phyloP scores from a whole-genome alignment of 192 early-diverging fungal genomes.

The Linnemannia schmuckeri region DNA sequence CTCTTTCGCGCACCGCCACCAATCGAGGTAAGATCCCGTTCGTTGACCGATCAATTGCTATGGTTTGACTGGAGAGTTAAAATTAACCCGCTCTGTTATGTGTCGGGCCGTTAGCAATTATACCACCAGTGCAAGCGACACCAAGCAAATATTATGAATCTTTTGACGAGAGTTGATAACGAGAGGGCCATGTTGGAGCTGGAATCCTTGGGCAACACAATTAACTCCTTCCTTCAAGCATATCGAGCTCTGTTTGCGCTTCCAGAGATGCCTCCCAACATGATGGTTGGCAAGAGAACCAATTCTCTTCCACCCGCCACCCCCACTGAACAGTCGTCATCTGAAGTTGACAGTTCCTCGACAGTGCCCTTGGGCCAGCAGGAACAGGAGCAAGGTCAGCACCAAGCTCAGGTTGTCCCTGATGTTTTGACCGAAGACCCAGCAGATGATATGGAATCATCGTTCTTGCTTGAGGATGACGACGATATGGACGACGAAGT shows the following conservation, averaged over 20 bases:
- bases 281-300: conserved; percentile 31
- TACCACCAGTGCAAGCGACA: conserved; percentile 52
- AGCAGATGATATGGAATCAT: conserved; percentile 10
- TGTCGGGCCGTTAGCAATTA: conserved; percentile 9
- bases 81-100: background rate
- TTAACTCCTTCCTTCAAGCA: conserved; percentile 21
- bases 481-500: conserved; percentile 53
- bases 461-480: conserved; percentile 49
- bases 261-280: conserved; percentile 30
- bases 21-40: conserved; percentile 23
- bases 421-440: conserved; percentile 28
- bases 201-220: conserved; percentile 12
- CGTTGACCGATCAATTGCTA: background rate
- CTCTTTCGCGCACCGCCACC: conserved; percentile 29
- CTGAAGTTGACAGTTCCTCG: background rate
- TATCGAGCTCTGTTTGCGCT: conserved; percentile 38
- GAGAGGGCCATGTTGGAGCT: conserved; percentile 39
- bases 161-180: conserved; percentile 31
- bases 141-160: conserved; percentile 29
- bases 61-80: background rate
- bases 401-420: conserved; percentile 14
- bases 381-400: background rate
- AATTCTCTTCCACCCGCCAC: conserved; percentile 34
- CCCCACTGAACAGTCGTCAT: background rate
- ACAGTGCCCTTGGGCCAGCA: background rate